A percentile compares a stretch with the other conserved stretches of the same genome.
Conservation (phyloP, 1,139 yeast species). For the Groenewaldozyma auringiensis region DNA sequence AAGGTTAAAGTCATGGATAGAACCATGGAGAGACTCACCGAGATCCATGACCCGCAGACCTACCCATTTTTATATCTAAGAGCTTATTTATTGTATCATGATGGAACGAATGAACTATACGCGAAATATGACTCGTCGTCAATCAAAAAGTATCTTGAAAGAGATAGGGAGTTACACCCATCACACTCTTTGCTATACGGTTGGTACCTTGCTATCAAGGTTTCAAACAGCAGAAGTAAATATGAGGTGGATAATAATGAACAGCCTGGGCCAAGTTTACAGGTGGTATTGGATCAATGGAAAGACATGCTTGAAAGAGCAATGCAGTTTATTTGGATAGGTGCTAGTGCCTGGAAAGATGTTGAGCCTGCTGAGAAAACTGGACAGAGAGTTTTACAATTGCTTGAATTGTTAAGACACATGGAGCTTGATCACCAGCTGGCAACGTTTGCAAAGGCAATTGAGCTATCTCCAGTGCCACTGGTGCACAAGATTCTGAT, state of each 20-base stretch:
- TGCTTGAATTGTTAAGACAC: not conserved
- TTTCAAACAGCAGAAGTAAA: no score
- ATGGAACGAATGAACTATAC: not conserved
- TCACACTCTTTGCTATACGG: not conserved
- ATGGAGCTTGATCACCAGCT: not conserved
- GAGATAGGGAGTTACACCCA: not conserved
- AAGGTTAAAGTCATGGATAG: not conserved
- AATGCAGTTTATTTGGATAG: not conserved
- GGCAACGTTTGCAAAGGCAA: not conserved
- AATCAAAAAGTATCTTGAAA: not conserved
- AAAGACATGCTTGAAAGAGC: conserved; percentile 6
- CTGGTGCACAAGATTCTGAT: not conserved
- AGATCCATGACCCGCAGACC: not conserved
- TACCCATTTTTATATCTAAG: not conserved
- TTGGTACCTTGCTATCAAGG: not conserved
- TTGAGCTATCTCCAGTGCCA: not conserved
- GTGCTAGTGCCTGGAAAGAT: not conserved
- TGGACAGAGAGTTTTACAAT: conserved; percentile 12
- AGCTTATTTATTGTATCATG: not conserved
- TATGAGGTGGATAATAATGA: conserved; percentile 2
- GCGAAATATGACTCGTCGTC: not conserved
- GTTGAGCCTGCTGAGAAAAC: not conserved
- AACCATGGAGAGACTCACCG: not conserved
- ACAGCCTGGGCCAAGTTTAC: not conserved
- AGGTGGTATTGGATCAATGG: conserved; percentile 1